These are phyloP conservation scores for Aspergillus intermedius DNA, from an alignment of 2,329 filamentous ascomycete species.

Conservation along the genomic window DNA sequence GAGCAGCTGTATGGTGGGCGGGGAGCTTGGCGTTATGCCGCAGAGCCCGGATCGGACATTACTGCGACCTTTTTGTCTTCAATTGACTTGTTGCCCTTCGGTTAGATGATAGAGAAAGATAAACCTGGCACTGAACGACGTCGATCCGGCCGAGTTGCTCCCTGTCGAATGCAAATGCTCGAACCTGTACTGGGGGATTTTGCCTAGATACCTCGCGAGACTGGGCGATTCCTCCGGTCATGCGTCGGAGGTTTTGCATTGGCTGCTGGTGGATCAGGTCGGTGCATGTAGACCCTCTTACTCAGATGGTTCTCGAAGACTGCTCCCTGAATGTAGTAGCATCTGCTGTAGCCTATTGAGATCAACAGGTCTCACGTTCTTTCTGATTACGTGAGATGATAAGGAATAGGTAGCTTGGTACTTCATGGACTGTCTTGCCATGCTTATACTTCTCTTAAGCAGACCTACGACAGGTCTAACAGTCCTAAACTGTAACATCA, in stretches of 20 bases:
- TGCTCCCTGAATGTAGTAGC: not conserved
- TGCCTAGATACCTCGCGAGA: conserved; percentile 32
- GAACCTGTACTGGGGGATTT: too few relatives aligned
- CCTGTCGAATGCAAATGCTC: too few relatives aligned
- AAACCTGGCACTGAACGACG: not conserved
- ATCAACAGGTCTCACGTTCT: not conserved
- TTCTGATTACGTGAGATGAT: not conserved
- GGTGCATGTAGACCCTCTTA: conserved; percentile 46
- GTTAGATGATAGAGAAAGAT: not conserved
- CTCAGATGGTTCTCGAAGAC: conserved; percentile 32
- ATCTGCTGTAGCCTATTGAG: not conserved
- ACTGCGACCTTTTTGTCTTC: too few relatives aligned
- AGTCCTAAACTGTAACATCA: too few relatives aligned
- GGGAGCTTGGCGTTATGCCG: too few relatives aligned
- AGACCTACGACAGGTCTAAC: too few relatives aligned
- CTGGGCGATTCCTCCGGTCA: conserved; percentile 54
- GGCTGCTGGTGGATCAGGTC: conserved; percentile 57
- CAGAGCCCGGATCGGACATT: too few relatives aligned
- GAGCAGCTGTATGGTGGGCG: too few relatives aligned
- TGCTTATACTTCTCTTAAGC: too few relatives aligned
- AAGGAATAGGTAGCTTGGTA: too few relatives aligned
- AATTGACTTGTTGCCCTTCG: too few relatives aligned
- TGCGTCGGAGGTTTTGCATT: conserved; percentile 45
- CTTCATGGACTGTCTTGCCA: too few relatives aligned
- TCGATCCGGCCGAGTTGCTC: not conserved